Evolutionary conservation across 768 basidiomycete genomes (phyloP).

Genomic region (Collybia sordida): DNA sequence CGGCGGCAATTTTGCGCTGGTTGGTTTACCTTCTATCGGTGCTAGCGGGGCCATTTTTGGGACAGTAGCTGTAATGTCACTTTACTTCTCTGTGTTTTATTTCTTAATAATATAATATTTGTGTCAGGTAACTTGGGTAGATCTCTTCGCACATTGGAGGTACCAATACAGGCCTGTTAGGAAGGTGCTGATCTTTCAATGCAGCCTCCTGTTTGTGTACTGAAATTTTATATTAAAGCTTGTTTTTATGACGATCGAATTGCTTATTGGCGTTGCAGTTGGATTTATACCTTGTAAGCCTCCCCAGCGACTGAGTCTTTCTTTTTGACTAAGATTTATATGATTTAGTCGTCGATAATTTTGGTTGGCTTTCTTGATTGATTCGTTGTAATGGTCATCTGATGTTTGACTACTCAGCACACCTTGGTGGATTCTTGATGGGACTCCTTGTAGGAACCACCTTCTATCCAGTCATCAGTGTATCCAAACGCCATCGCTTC

Average conservation of each 20-base stretch:
- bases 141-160: constrained; percentile 90
- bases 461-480: constrained; percentile 88
- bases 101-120: constrained; percentile 1
- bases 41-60: constrained; percentile 95
- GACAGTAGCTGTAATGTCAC: constrained; percentile 62
- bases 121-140: constrained; percentile 79
- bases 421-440: constrained; percentile 86
- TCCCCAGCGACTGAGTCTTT: not conserved
- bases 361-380: constrained; percentile 46
- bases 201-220: not conserved
- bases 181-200: constrained; percentile 48
- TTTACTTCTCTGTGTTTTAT: not conserved
- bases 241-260: constrained; percentile 80
- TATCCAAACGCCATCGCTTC: constrained; percentile 66
- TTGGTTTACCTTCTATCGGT: constrained; percentile 86
- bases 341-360: constrained; percentile 80
- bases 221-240: constrained; percentile 46
- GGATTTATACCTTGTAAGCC: constrained; percentile 79
- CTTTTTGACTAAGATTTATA: not conserved
- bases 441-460: constrained; percentile 80
- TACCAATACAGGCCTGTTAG: constrained; percentile 80
- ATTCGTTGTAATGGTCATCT: not conserved
- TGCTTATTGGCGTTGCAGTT: constrained; percentile 82
- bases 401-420: constrained; percentile 44
- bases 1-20: constrained; percentile 90